These are phyloP conservation scores for Stagonosporopsis cucurbitacearum DNA, from an alignment of 2,329 filamentous ascomycete genomes.

Conservation along the genomic window DNA sequence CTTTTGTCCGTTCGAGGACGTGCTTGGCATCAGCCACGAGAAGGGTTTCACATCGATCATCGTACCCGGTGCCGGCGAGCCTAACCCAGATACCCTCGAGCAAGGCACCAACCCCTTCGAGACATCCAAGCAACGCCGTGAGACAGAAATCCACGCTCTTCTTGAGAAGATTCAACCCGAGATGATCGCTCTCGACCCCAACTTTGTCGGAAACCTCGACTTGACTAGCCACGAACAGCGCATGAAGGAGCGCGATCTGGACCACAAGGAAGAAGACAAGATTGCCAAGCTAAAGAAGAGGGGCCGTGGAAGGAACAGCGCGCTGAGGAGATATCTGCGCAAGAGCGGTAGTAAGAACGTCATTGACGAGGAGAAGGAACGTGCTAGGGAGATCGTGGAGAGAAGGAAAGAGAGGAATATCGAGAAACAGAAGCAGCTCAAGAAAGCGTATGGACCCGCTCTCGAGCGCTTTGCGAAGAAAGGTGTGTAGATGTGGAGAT, in stretches of 20 bases:
- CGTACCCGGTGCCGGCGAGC: constrained; percentile 92
- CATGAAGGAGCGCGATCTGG: constrained; percentile 78
- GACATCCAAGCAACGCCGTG: constrained; percentile 88
- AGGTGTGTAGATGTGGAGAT: constrained; percentile 38
- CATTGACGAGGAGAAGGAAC: constrained; percentile 91
- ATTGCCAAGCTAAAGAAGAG: constrained; percentile 72
- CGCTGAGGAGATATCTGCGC: constrained; percentile 82
- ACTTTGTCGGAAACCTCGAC: constrained; percentile 89
- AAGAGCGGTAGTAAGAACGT: constrained; percentile 94
- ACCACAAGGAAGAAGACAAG: constrained; percentile 68
- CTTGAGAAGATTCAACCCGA: constrained; percentile 95
- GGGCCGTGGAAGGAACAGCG: constrained; percentile 87
- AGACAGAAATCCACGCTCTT: constrained; percentile 85
- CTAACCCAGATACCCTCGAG: constrained; percentile 94
- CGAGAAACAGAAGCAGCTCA: constrained; percentile 55
- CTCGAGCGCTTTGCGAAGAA: constrained; percentile 84
- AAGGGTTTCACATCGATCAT: constrained; percentile 88
- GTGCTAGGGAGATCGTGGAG: constrained; percentile 81
- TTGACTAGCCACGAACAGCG: constrained; percentile 78
- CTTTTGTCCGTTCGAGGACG: constrained; percentile 96
- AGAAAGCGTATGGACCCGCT: constrained; percentile 82
- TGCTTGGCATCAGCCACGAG: constrained; percentile 84
- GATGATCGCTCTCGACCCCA: constrained; percentile 94
- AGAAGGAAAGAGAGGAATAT: constrained; percentile 67
- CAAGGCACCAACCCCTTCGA: constrained; percentile 84